Conservation (phyloP, 306 rosid species). For the Begonia loranthoides region DNA sequence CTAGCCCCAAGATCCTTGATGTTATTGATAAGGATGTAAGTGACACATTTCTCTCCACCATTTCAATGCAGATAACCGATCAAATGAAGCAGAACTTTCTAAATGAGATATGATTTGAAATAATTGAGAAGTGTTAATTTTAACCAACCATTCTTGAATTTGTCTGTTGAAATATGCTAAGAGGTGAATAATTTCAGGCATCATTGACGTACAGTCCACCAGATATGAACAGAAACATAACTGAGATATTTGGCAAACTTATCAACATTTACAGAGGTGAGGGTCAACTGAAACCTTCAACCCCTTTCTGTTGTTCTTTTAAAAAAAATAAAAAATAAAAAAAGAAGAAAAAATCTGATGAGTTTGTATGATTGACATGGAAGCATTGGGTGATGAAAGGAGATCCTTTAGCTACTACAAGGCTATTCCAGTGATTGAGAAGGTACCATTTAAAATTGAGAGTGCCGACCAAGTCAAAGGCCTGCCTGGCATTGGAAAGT, state of each 20-base stretch:
- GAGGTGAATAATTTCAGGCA: constrained; percentile 20
- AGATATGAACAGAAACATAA: constrained; percentile 60
- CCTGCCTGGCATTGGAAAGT: constrained; percentile 77
- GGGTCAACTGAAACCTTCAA: background rate
- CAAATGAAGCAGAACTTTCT: too few species aligned
- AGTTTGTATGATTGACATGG: constrained; percentile 17
- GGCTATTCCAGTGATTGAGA: constrained; percentile 77
- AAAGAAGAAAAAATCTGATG: constrained; percentile 2
- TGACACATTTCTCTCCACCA: constrained; percentile 5
- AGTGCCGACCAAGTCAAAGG: constrained; percentile 54
- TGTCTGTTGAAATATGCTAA: background rate
- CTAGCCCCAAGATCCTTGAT: constrained; percentile 17
- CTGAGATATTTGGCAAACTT: constrained; percentile 79
- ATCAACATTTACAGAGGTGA: constrained; percentile 81
- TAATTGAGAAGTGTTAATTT: too few species aligned
- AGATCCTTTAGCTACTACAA: constrained; percentile 93
- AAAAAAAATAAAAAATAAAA: background rate
- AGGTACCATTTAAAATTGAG: constrained; percentile 65
- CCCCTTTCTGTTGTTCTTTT: constrained; percentile 2
- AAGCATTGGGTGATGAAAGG: constrained; percentile 87
- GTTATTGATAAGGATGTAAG: constrained; percentile 35
- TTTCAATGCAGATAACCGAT: background rate
- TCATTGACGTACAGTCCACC: constrained; percentile 62
- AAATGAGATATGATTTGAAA: too few species aligned
- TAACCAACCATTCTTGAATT: too few species aligned